Evolutionary conservation across 2,329 filamentous ascomycete genomes (phyloP).

Genomic region (Cadophora sp.): DNA sequence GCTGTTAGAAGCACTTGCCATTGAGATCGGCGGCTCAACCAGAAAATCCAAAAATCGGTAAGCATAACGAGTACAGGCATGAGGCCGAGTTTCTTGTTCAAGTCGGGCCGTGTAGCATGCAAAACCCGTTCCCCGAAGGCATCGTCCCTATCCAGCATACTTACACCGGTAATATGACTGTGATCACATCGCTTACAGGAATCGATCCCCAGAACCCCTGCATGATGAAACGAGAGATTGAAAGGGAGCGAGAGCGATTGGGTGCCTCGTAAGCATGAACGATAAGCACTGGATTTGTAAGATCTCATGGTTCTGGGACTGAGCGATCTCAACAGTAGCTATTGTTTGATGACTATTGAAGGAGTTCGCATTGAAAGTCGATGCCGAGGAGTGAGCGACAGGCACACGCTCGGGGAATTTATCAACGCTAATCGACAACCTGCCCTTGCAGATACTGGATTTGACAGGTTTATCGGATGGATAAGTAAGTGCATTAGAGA

Average conservation of each 20-base stretch:
- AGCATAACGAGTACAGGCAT: neutral
- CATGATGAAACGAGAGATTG: neutral
- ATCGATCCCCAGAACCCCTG: constrained; percentile 1
- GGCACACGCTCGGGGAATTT: neutral
- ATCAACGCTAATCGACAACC: neutral
- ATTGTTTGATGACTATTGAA: neutral
- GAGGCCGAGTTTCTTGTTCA: neutral
- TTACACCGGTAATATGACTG: constrained; percentile 7
- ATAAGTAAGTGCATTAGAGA: neutral
- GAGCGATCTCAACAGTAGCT: neutral
- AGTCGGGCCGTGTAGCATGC: neutral
- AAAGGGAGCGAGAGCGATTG: constrained; percentile 3
- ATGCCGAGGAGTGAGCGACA: neutral
- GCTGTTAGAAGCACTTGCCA: no score
- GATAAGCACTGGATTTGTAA: neutral
- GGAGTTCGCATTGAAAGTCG: neutral
- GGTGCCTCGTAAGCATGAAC: neutral
- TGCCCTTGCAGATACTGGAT: neutral
- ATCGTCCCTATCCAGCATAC: neutral
- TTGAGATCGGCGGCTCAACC: neutral
- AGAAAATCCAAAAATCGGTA: neutral
- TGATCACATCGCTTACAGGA: neutral
- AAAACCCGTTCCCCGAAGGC: neutral
- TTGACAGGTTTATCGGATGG: neutral
- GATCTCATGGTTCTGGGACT: neutral